Conservation (phyloP, 805 yeast species). For the Saccharomycopsis fermentans region DNA sequence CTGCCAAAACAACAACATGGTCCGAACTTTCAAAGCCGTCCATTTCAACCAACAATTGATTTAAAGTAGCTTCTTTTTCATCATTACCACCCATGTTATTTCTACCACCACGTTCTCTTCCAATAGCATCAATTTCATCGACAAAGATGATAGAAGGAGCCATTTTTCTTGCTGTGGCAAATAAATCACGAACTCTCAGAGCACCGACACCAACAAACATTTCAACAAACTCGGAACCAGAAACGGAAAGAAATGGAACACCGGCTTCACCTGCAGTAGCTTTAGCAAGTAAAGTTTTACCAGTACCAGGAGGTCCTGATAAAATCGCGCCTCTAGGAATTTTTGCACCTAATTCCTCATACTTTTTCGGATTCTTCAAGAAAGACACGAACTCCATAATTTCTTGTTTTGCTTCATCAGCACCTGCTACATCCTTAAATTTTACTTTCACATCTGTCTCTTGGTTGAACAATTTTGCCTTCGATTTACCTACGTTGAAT, state of each 20-base stretch:
- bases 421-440: conserved; percentile 89
- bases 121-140: conserved; percentile 95
- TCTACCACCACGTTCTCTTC: conserved; percentile 66
- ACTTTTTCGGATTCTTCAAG: conserved; percentile 73
- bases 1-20: conserved; percentile 89
- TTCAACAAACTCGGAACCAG: conserved; percentile 93
- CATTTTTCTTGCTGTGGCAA: conserved; percentile 78
- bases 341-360: conserved; percentile 83
- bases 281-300: conserved; percentile 84
- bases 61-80: conserved; percentile 87
- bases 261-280: conserved; percentile 97
- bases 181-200: conserved; percentile 84
- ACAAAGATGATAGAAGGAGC: conserved; percentile 88
- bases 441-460: conserved; percentile 73
- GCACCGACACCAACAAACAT: conserved; percentile 98
- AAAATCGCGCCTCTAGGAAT: conserved; percentile 92
- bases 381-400: conserved; percentile 92
- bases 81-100: conserved; percentile 77
- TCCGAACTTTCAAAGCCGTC: conserved; percentile 86
- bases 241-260: conserved; percentile 83
- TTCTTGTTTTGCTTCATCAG: conserved; percentile 90
- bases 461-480: conserved; percentile 72
- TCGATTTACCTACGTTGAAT: conserved; percentile 69
- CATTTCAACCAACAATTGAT: conserved; percentile 90
- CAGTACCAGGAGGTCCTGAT: conserved; percentile 96